These are phyloP conservation scores for Leccinum olivaceopallidum DNA, from an alignment of 768 basidiomycete species.

Conservation along the genomic window DNA sequence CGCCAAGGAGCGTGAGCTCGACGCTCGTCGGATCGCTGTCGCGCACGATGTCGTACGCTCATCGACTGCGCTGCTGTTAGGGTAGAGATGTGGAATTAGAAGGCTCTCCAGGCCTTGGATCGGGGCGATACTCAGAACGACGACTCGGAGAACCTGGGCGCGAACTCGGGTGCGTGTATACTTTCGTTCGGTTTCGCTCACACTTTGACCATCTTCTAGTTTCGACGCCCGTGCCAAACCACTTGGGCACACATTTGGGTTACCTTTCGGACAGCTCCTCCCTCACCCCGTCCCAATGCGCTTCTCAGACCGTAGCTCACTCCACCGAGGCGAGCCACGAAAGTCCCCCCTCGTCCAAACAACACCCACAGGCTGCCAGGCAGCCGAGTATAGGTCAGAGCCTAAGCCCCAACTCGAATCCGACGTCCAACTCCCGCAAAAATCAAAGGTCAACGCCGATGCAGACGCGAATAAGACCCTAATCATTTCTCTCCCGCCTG, in stretches of 20 bases:
- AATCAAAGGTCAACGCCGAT: conserved; percentile 4
- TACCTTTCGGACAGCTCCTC: background rate
- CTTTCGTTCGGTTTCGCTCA: too few relatives aligned
- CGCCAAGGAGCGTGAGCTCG: too few relatives aligned
- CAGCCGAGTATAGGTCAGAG: too few relatives aligned
- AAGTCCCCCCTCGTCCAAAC: background rate
- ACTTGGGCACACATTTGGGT: conserved; percentile 3
- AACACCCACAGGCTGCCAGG: conserved; percentile 1
- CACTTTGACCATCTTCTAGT: too few relatives aligned
- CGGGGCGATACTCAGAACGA: too few relatives aligned
- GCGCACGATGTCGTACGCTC: too few relatives aligned
- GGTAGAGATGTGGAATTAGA: too few relatives aligned
- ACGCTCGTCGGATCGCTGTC: too few relatives aligned
- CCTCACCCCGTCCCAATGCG: conserved; percentile 71
- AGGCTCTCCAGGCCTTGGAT: too few relatives aligned
- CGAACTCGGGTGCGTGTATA: conserved; percentile 4
- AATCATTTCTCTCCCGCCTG: conserved; percentile 13
- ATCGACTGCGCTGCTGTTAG: too few relatives aligned
- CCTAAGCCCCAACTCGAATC: background rate
- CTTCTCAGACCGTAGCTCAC: conserved; percentile 29
- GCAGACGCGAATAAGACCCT: too few relatives aligned
- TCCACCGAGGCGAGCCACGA: conserved; percentile 23
- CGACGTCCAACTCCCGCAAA: conserved; percentile 18
- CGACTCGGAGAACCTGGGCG: background rate
- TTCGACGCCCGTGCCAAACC: conserved; percentile 8